Percentiles rank a stretch among this genome's conserved stretches.
Evolutionary conservation across 78 protist species (phyloP).

Genomic region (Dictyostelium citrinum): DNA sequence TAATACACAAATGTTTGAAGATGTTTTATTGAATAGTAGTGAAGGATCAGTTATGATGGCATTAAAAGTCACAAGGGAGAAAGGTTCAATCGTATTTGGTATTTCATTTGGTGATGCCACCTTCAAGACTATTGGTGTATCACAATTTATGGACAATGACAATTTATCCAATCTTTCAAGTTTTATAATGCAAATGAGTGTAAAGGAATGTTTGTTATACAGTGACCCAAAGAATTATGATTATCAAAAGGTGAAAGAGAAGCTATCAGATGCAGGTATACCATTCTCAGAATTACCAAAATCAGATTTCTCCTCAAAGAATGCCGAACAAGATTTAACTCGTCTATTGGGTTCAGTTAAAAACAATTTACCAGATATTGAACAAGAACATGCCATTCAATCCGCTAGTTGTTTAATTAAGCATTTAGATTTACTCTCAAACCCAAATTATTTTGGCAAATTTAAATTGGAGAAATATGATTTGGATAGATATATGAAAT

Average conservation of each 20-base stretch:
- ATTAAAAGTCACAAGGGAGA: not conserved
- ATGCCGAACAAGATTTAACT: conserved; percentile 66
- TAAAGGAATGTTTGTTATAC: conserved; percentile 43
- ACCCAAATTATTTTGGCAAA: conserved; percentile 46
- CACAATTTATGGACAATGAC: conserved; percentile 45
- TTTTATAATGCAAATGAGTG: conserved; percentile 51
- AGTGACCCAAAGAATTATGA: conserved; percentile 28
- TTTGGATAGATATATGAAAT: conserved; percentile 82
- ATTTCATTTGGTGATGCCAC: conserved; percentile 68
- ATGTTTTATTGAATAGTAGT: not conserved
- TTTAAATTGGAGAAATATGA: conserved; percentile 60
- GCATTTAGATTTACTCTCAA: conserved; percentile 75
- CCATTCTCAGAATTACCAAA: conserved; percentile 47
- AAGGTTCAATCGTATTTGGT: conserved; percentile 24
- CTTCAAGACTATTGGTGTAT: conserved; percentile 32
- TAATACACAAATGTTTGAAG: conserved; percentile 60
- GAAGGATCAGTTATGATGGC: conserved; percentile 62
- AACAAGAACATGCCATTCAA: conserved; percentile 47
- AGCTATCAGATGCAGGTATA: conserved; percentile 17
- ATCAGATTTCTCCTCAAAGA: conserved; percentile 33
- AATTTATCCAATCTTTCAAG: conserved; percentile 21
- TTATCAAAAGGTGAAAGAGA: conserved; percentile 15
- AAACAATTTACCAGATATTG: conserved; percentile 31
- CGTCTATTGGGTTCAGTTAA: conserved; percentile 41
- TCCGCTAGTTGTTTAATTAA: conserved; percentile 69